Evolutionary conservation across 306 rosid species (phyloP).

Genomic region (Sesbania bispinosa): DNA sequence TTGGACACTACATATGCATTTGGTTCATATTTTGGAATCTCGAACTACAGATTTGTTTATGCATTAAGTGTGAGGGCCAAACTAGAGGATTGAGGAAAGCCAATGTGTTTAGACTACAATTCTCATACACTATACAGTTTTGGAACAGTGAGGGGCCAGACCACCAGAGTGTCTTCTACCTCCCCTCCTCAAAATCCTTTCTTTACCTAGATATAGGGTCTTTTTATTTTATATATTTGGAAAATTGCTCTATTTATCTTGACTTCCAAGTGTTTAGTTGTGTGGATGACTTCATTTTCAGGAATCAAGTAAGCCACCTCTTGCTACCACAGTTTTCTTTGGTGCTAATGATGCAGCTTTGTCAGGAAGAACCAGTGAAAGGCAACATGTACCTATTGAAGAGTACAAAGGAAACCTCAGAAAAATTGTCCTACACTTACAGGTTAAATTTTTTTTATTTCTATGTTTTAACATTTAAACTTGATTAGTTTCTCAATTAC

Average conservation of each 20-base stretch:
- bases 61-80: not conserved
- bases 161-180: not conserved
- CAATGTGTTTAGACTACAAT: not conserved
- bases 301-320: conserved; percentile 54
- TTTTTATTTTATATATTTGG: not conserved
- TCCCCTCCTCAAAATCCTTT: not conserved
- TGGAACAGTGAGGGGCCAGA: not conserved
- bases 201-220: not conserved
- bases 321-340: conserved; percentile 74
- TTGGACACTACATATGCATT: not conserved
- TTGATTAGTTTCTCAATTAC: not conserved
- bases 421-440: conserved; percentile 64
- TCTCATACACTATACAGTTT: not conserved
- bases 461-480: not conserved
- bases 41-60: not conserved
- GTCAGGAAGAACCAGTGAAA: conserved; percentile 60
- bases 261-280: not conserved
- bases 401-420: conserved; percentile 73
- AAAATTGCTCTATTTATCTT: not conserved
- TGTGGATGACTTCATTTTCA: conserved; percentile 31
- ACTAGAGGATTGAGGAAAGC: not conserved
- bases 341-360: conserved; percentile 96
- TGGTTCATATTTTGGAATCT: not conserved
- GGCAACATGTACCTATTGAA: conserved; percentile 71
- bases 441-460: conserved; percentile 46